These are phyloP conservation scores for Aspergillus pseudoviridinutans DNA, from an alignment of 2,329 filamentous ascomycete genomes.

Conservation along the genomic window DNA sequence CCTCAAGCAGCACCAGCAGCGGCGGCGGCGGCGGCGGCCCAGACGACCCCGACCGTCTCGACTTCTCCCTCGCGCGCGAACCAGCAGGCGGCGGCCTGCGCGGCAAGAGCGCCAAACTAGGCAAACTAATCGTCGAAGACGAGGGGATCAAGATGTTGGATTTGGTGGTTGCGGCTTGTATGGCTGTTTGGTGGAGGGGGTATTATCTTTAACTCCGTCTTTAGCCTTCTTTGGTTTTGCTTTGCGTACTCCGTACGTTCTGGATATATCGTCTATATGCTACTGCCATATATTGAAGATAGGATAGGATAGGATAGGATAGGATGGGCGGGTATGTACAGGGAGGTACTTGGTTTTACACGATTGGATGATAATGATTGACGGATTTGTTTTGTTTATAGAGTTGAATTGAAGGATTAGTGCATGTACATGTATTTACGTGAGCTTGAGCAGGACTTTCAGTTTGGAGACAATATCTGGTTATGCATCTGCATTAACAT, in stretches of 20 bases:
- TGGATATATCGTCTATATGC: background rate
- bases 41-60: conserved; percentile 48
- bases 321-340: too few species aligned
- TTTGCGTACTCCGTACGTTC: conserved; percentile 3
- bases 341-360: background rate
- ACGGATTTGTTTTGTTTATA: background rate
- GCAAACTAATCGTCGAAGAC: conserved; percentile 84
- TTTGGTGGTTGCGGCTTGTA: conserved; percentile 81
- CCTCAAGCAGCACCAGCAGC: conserved; percentile 27
- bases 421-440: background rate
- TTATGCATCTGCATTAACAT: background rate
- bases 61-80: conserved; percentile 75
- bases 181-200: conserved; percentile 89
- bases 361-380: conserved; percentile 3
- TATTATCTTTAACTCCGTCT: conserved; percentile 50
- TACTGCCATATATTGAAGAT: background rate
- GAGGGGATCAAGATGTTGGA: conserved; percentile 96
- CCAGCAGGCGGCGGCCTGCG: conserved; percentile 79
- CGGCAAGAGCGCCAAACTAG: conserved; percentile 85
- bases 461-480: conserved; percentile 2
- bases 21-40: conserved; percentile 15
- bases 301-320: conserved; percentile 1
- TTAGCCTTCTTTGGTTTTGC: background rate
- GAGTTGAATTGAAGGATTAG: background rate
- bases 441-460: background rate